A percentile compares a stretch with the other conserved stretches of the same genome.
These are phyloP conservation scores for Boletus calvinii DNA, from an alignment of 1,284 basidiomycete genomes.

Conservation along the genomic window DNA sequence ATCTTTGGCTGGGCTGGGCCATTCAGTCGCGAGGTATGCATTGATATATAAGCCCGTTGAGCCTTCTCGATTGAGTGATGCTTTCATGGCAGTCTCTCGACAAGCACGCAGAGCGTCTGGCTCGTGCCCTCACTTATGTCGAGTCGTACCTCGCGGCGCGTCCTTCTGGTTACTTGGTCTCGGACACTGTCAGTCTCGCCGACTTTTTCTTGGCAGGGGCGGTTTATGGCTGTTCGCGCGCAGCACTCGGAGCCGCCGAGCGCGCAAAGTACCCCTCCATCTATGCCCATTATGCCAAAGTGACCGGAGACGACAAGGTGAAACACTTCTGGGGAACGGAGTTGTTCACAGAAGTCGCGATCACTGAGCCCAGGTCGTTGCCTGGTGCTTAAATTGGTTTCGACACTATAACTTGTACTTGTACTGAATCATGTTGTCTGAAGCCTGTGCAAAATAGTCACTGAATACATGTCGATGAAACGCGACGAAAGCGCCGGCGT, in stretches of 20 bases:
- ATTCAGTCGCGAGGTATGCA: conserved; percentile 9
- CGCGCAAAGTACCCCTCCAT: conserved; percentile 45
- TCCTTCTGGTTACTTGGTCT: conserved; percentile 45
- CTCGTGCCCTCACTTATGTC: conserved; percentile 36
- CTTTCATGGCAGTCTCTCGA: not conserved
- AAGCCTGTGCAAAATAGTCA: too few relatives aligned
- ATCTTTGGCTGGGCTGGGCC: not conserved
- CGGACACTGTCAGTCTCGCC: conserved; percentile 58
- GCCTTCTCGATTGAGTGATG: not conserved
- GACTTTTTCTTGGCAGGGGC: conserved; percentile 50
- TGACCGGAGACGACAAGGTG: conserved; percentile 47
- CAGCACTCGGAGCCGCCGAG: conserved; percentile 36
- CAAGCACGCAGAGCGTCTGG: conserved; percentile 15
- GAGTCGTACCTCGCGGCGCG: conserved; percentile 49
- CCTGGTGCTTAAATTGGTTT: not conserved
- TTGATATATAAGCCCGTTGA: fast-evolving
- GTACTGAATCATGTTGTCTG: not conserved
- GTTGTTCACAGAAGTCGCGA: conserved; percentile 1
- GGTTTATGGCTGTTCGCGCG: conserved; percentile 22
- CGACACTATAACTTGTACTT: not conserved
- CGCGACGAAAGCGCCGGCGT: too few relatives aligned
- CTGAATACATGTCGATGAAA: too few relatives aligned
- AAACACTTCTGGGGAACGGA: conserved; percentile 18
- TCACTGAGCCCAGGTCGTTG: not conserved
- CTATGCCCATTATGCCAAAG: conserved; percentile 47